Evolutionary conservation across 2,329 filamentous ascomycete species (phyloP).

Genomic region (Trichophyton equinum): DNA sequence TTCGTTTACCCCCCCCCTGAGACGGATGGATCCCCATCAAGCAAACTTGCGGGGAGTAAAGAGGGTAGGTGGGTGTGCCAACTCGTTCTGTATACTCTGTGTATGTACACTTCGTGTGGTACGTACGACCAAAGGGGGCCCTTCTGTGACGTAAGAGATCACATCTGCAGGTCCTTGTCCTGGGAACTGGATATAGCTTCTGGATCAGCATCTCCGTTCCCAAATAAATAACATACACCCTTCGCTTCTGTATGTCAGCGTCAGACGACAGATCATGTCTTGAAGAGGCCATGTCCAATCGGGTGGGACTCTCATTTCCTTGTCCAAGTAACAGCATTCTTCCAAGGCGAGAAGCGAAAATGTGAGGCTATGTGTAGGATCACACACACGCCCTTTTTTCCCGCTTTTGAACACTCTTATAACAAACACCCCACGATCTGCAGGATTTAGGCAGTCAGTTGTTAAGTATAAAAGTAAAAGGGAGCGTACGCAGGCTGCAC

Average conservation of each 20-base stretch:
- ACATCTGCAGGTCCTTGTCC: background rate
- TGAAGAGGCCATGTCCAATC: background rate
- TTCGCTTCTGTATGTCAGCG: background rate
- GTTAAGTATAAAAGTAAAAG: too few relatives aligned
- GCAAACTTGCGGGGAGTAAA: background rate
- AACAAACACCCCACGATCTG: background rate
- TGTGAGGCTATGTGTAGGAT: background rate
- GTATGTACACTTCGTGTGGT: background rate
- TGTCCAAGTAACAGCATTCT: background rate
- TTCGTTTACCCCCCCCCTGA: background rate
- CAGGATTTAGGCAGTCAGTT: background rate
- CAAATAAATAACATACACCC: background rate
- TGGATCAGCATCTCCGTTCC: background rate
- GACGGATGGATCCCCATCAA: background rate
- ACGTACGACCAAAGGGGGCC: background rate
- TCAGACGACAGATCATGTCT: slow-evolving; percentile 1
- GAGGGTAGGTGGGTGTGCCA: background rate
- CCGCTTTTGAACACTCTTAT: too few relatives aligned
- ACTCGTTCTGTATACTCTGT: background rate
- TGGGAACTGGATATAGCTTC: background rate
- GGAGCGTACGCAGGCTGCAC: background rate
- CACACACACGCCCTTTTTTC: background rate
- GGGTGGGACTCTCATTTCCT: background rate
- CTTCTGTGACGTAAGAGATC: background rate
- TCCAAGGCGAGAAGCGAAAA: background rate